Evolutionary conservation across 1,284 basidiomycete genomes (phyloP), one percentile per base, ranked within the genome.

Genomic region (Xerocomus subilludens): DNA sequence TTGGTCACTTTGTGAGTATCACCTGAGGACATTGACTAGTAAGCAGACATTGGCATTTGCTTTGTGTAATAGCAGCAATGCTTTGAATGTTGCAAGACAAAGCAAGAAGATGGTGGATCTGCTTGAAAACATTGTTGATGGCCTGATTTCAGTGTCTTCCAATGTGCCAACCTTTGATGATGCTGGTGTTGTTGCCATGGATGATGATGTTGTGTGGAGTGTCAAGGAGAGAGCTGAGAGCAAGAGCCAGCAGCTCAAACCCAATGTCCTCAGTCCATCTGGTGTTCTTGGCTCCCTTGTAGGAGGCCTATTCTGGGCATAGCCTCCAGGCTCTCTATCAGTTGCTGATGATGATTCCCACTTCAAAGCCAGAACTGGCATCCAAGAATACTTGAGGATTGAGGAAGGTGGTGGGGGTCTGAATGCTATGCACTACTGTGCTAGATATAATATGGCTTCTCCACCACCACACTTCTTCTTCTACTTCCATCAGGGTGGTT

Each of bases 121-220:
- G 69, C 16, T 69, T 74, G 77, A 83, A 80, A 32, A 81, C 45
- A 1, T 38, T 1, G 72, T 82, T 79, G 65, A 78, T 74, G 1
- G 56, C 59, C 4, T 14, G 2, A 74, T 87, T 87, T 21, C 78
- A 36, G 72, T 86, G 87, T 0, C 83, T n/a, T 0, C 83, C 81
- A 16, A 81, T 84, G 80, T 83, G 82, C 86, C 85, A 88, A 0
- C 85, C 85, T 71, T 87, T 82, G 23, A 87, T 80, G 20, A 88
- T 82, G 0, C 84, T 83, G 21, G 47, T 59, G 79, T 87, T 88
- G 80, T 88, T 85, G 0, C 87, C 81, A 64, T 75, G 84, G 33
- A 84, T 69, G 16, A 73, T 78, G 78, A 63, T 5, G 6, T 62
- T 32, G 2, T 3, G 5, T 16, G n/a, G n/a, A 20, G 13, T 4